Base-by-base conservation (phyloP, 1,284 basidiomycete species). In the Cryptococcus sp. region DNA sequence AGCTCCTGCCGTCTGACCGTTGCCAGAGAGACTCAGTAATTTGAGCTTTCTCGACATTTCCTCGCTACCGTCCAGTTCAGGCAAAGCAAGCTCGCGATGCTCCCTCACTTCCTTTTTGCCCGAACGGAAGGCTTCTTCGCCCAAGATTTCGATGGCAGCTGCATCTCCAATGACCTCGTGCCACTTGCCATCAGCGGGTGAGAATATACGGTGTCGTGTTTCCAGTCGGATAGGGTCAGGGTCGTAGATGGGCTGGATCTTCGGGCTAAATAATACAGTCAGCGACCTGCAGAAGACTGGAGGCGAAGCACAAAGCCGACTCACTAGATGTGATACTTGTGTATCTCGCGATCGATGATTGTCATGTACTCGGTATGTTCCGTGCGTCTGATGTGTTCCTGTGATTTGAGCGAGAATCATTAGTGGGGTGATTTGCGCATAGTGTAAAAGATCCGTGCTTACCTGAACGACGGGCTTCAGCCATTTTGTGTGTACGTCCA, bases 161-260 rank as follows among this genome's bases (percentile, higher is more conserved):
- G 62, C 69, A 46, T 75, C 74, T 8, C 73, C 73, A 22, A 64
- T 56, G 25, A 75, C 69, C 53, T 75, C 75, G 57, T 74, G 75
- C 71, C 69, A 74, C 47, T 70, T 59, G n/a, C 69, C 67, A 23
- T 64, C 63, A 6, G 49, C 35, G 23, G 65, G 59, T 5, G 67
- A 67, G 59, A 74, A 77, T 45, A 73, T 69, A 22, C 74, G 65
- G 58, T 77, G 75, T 5, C 66, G 64, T 1, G 74, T 64, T 1
- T 63, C 60, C 23, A 73, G 64, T 8, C 64, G 23, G 46, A 69
- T 71, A 3, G 74, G 74, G 38, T 69, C 47, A 4, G 74, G 73
- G 54, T 75, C 73, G 50, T 61, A 51, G 52, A 78, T 69, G 20
- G 76, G 76, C 53, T 74, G 73, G 53, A 78, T 77, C 57, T 66